Evolutionary conservation across 23 red algal genomes (phyloP).

Genomic region (Pyropia yezoensis): DNA sequence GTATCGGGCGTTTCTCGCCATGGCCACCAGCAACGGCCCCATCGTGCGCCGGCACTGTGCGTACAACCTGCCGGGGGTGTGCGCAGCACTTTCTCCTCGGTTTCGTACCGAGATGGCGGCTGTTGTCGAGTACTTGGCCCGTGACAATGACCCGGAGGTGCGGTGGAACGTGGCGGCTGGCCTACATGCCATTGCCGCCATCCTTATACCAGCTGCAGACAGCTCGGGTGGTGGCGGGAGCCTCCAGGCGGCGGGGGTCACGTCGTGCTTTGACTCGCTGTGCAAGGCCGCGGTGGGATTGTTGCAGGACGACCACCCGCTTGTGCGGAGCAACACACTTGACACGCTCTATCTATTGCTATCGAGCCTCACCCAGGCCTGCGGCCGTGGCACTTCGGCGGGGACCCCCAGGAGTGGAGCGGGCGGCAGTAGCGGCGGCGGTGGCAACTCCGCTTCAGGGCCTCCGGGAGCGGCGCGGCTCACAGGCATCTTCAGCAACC

Average conservation of each 20-base stretch:
- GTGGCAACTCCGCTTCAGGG: too few species aligned
- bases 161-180: slow-evolving; percentile 59
- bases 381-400: too few species aligned
- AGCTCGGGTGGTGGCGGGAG: neutral
- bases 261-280: slow-evolving; percentile 11
- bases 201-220: slow-evolving; percentile 4
- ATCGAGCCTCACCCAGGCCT: slow-evolving; percentile 10
- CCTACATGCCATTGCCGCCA: slow-evolving; percentile 24
- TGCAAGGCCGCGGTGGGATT: slow-evolving; percentile 27
- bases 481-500: slow-evolving; percentile 31
- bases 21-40: slow-evolving; percentile 44
- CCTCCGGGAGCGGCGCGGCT: slow-evolving; percentile 2
- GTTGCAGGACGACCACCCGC: slow-evolving; percentile 26
- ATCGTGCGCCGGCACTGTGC: slow-evolving; percentile 42
- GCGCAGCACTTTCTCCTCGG: neutral
- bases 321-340: slow-evolving; percentile 37
- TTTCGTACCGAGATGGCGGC: slow-evolving; percentile 11
- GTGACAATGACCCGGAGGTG: slow-evolving; percentile 46
- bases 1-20: slow-evolving; percentile 28
- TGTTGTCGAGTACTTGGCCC: slow-evolving; percentile 41
- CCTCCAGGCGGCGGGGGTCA: neutral
- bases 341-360: slow-evolving; percentile 24
- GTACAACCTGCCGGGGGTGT: slow-evolving; percentile 5
- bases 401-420: too few species aligned
- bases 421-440: too few species aligned